Conservation (phyloP, 2,329 filamentous ascomycete species). For the Beauveria sp. region DNA sequence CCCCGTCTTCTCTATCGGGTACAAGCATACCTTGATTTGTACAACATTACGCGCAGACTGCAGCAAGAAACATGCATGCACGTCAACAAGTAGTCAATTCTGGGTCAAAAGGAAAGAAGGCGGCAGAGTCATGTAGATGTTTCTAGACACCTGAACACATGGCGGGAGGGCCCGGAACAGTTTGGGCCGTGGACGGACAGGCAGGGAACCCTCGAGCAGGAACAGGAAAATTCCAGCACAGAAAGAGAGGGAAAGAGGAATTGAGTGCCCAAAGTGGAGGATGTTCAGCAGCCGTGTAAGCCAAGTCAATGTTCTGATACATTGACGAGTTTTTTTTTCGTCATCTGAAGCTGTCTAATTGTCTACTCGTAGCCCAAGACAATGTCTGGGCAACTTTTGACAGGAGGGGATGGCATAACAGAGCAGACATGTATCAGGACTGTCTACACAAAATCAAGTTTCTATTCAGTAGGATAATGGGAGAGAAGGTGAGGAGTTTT, state of each 20-base stretch:
- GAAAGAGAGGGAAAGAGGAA: too few species aligned
- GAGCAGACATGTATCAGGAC: background rate
- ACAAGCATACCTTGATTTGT: background rate
- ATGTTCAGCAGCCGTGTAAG: too few species aligned
- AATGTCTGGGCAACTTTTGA: background rate
- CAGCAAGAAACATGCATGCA: background rate
- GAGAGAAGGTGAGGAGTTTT: too few species aligned
- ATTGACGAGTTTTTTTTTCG: too few species aligned
- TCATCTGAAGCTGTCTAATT: background rate
- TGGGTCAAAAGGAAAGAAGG: background rate
- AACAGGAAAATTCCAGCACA: too few species aligned
- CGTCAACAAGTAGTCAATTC: background rate
- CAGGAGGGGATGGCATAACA: background rate
- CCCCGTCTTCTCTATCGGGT: background rate
- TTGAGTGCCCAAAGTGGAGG: too few species aligned
- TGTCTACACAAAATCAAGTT: background rate
- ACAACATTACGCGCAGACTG: background rate
- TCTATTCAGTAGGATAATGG: too few species aligned
- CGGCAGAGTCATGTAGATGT: background rate
- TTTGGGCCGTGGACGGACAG: too few species aligned
- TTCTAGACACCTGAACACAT: background rate
- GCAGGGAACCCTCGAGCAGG: too few species aligned
- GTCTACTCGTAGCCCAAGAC: background rate
- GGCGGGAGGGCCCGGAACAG: background rate
- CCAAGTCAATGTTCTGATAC: too few species aligned